Conservation (phyloP, 768 basidiomycete species). For the Ramaria rubella region DNA sequence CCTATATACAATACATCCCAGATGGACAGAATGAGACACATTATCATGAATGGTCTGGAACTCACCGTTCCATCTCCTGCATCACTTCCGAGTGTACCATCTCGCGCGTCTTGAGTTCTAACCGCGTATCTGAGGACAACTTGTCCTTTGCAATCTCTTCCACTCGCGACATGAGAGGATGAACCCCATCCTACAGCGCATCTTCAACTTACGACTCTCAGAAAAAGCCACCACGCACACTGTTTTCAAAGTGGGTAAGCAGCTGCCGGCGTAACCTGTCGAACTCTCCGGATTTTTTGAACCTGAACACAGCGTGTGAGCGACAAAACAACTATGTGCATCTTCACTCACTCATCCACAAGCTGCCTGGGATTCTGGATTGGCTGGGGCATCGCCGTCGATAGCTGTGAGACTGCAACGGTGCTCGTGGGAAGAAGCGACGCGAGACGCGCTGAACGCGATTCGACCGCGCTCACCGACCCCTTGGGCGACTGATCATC, state of each 20-base stretch:
- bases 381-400: neutral
- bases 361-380: constrained; percentile 52
- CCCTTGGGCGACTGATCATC: neutral
- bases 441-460: neutral
- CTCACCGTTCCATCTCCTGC: constrained; percentile 66
- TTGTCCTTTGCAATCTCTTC: constrained; percentile 56
- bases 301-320: constrained; percentile 34
- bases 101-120: constrained; percentile 48
- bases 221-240: constrained; percentile 36
- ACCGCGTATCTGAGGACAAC: constrained; percentile 45
- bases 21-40: neutral
- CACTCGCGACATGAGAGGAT: constrained; percentile 50
- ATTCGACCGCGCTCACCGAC: neutral
- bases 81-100: constrained; percentile 53
- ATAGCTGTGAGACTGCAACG: neutral
- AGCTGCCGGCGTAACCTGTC: constrained; percentile 65
- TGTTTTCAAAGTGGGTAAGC: constrained; percentile 51
- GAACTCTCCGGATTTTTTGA: constrained; percentile 76
- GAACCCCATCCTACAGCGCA: constrained; percentile 39
- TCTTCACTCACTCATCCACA: constrained; percentile 49
- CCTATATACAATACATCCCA: constrained; percentile 33
- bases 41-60: neutral
- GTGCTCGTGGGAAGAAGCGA: neutral
- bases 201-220: neutral
- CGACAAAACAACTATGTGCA: neutral